Evolutionary conservation across 2,329 filamentous ascomycete genomes (phyloP).

Genomic region (Aplosporella prunicola): DNA sequence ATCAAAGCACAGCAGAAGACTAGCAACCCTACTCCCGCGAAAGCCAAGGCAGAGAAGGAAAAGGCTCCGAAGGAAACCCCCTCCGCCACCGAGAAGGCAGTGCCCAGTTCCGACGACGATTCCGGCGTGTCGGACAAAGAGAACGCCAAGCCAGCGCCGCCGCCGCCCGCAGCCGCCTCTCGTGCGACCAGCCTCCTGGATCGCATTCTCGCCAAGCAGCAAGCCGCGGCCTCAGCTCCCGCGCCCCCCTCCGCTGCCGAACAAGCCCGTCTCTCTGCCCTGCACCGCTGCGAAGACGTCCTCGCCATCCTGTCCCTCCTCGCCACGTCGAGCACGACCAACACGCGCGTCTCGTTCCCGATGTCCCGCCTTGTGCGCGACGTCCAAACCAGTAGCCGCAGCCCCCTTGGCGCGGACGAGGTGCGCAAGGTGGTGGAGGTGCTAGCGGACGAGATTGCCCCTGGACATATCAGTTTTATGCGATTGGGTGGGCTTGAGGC

Average conservation of each 20-base stretch:
- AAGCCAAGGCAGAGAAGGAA: no score
- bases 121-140: no score
- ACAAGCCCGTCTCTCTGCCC: constrained; percentile 36
- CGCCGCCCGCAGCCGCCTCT: constrained; percentile 16
- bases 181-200: constrained; percentile 40
- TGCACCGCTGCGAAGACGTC: constrained; percentile 39
- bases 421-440: constrained; percentile 34
- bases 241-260: constrained; percentile 33
- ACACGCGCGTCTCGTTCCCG: constrained; percentile 34
- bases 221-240: constrained; percentile 27
- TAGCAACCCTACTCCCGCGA: no score
- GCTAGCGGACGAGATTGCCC: constrained; percentile 34
- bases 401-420: constrained; percentile 37
- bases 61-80: not conserved
- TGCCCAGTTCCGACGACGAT: not conserved
- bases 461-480: constrained; percentile 33
- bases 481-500: constrained; percentile 32
- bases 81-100: not conserved
- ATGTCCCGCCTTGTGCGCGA: constrained; percentile 33
- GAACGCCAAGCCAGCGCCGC: constrained; percentile 16
- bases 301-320: constrained; percentile 35
- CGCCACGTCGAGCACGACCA: constrained; percentile 17
- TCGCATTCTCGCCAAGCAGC: constrained; percentile 43
- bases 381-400: constrained; percentile 37
- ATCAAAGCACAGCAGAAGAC: constrained; percentile 19